A percentile compares a stretch with the other conserved stretches of the same genome.
These are phyloP conservation scores for Cicer cuneatum DNA, from an alignment of 306 rosid genomes.

Conservation along the genomic window DNA sequence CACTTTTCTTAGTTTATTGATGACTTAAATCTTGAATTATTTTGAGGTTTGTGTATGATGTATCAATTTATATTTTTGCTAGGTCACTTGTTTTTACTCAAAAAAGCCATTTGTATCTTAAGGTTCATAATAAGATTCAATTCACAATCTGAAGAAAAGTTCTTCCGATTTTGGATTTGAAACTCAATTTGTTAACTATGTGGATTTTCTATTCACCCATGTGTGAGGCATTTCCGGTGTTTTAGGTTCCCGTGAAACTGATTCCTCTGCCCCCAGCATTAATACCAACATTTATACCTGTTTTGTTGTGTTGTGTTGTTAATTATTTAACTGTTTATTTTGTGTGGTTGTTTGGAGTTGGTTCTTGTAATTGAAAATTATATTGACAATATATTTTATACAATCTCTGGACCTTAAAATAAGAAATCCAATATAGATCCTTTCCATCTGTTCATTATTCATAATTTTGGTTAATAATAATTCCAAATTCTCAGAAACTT, in stretches of 20 bases:
- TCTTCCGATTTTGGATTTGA: background rate
- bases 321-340: no score
- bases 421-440: constrained; percentile 20
- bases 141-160: background rate
- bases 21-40: background rate
- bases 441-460: constrained; percentile 7
- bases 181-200: background rate
- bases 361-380: constrained; percentile 22
- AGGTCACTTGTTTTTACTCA: background rate
- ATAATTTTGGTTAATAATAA: constrained; percentile 19
- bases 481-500: constrained; percentile 19
- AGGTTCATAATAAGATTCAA: background rate
- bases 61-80: background rate
- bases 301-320: background rate
- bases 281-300: background rate
- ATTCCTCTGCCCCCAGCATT: constrained; percentile 1
- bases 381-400: constrained; percentile 23
- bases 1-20: background rate
- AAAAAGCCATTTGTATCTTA: background rate
- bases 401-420: constrained; percentile 12
- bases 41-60: background rate
- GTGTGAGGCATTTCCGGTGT: constrained; percentile 1
- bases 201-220: background rate
- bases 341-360: background rate
- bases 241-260: background rate